Evolutionary conservation across 768 basidiomycete genomes (phyloP).

Genomic region (Auricularia heimuer): DNA sequence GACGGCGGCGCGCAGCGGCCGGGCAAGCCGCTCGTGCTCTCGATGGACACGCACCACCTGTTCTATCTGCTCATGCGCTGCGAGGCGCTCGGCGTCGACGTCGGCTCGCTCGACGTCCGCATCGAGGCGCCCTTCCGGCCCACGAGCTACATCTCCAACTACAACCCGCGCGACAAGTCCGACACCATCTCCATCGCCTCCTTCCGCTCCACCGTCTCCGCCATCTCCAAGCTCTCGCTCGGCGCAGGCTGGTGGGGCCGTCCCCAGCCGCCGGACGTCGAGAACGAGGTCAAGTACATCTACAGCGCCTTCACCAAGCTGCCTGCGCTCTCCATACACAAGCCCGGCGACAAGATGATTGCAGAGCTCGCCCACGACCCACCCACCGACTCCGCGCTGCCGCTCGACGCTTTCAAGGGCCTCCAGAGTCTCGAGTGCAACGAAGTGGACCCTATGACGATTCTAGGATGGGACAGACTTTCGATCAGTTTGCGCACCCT

Average conservation of each 20-base stretch:
- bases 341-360: constrained; percentile 53
- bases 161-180: constrained; percentile 40
- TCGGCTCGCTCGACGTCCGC: constrained; percentile 72
- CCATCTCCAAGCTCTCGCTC: constrained; percentile 65
- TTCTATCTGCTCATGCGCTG: constrained; percentile 84
- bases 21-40: constrained; percentile 49
- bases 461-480: constrained; percentile 78
- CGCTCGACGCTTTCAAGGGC: constrained; percentile 79
- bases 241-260: constrained; percentile 65
- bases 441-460: constrained; percentile 72
- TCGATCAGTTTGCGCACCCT: constrained; percentile 61
- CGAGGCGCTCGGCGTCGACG: constrained; percentile 66
- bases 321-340: constrained; percentile 60
- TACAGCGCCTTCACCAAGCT: constrained; percentile 88
- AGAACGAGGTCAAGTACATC: constrained; percentile 72
- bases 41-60: constrained; percentile 71
- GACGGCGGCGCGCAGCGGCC: constrained; percentile 24
- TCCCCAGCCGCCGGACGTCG: constrained; percentile 46
- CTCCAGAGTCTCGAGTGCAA: constrained; percentile 63
- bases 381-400: constrained; percentile 64
- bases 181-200: constrained; percentile 69
- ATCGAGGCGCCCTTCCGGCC: constrained; percentile 60
- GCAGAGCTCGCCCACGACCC: constrained; percentile 59
- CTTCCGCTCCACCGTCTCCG: constrained; percentile 66
- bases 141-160: constrained; percentile 51